phyloP scores from a whole-genome alignment of 2,329 filamentous ascomycete species.

The Polychaeton citri region DNA sequence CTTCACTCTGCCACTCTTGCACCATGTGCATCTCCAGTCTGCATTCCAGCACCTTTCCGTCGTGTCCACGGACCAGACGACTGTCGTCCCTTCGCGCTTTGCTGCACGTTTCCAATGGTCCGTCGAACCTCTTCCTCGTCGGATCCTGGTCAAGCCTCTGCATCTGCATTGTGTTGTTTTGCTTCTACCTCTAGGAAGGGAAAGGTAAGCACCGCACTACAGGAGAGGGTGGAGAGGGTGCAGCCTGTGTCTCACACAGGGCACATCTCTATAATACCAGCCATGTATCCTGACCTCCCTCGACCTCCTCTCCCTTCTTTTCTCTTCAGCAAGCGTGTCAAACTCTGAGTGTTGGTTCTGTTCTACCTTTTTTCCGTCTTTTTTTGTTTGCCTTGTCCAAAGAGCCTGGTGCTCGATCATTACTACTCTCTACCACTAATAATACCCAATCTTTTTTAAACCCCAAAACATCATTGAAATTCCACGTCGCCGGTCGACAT shows the following conservation, averaged over 20 bases:
- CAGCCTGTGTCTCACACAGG: too few relatives aligned
- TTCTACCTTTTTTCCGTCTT: constrained; percentile 29
- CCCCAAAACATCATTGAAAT: constrained; percentile 21
- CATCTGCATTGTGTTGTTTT: constrained; percentile 1
- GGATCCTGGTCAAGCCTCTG: neutral
- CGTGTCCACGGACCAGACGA: neutral
- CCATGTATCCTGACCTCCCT: constrained; percentile 3
- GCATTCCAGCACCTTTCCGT: neutral
- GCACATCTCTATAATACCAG: neutral
- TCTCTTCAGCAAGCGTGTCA: constrained; percentile 40
- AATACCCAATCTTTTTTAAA: constrained; percentile 10
- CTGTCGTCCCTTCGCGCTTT: constrained; percentile 8
- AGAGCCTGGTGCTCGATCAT: constrained; percentile 32
- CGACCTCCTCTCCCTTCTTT: constrained; percentile 15
- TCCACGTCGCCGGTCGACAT: constrained; percentile 22
- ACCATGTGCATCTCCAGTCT: too few relatives aligned
- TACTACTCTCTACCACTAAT: constrained; percentile 11
- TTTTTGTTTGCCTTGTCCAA: constrained; percentile 27
- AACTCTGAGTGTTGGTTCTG: constrained; percentile 36
- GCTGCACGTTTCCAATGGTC: constrained; percentile 16
- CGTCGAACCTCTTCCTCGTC: constrained; percentile 3
- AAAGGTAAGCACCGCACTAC: neutral
- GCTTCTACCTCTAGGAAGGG: neutral
- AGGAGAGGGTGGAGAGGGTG: neutral
- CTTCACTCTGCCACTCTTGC: too few relatives aligned